A percentile compares a stretch with the other conserved stretches of the same genome.
Conservation (phyloP, 2,329 filamentous ascomycete genomes). For the Stenocarpella maydis region DNA sequence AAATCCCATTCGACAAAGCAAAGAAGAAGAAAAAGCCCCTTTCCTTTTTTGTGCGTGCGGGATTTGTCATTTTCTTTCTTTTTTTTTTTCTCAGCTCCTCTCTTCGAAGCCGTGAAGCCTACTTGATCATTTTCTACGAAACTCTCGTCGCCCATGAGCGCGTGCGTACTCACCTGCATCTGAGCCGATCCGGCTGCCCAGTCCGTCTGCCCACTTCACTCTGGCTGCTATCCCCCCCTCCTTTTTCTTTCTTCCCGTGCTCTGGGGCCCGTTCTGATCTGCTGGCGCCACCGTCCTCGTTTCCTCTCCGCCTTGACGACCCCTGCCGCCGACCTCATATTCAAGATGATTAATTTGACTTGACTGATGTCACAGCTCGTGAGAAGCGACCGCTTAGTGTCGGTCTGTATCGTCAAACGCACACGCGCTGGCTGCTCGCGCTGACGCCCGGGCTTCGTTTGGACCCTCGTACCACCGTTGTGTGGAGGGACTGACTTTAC, state of each 20-base stretch:
- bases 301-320: background rate
- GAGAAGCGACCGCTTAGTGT: too few relatives aligned
- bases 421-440: background rate
- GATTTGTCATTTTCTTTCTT: background rate
- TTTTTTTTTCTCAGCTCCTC: background rate
- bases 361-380: too few relatives aligned
- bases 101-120: conserved; percentile 10
- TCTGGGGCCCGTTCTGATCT: too few relatives aligned
- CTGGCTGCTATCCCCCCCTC: background rate
- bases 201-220: too few relatives aligned
- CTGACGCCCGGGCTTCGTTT: background rate
- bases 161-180: too few relatives aligned
- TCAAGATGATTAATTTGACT: too few relatives aligned
- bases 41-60: background rate
- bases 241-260: background rate
- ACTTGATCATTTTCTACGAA: background rate
- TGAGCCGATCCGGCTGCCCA: background rate
- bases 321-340: too few relatives aligned
- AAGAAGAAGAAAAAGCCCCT: background rate
- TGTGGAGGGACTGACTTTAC: background rate
- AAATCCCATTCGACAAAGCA: background rate
- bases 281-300: background rate
- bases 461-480: background rate
- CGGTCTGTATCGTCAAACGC: too few relatives aligned
- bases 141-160: too few relatives aligned